These are phyloP conservation scores for Rosellinia necatrix DNA, from an alignment of 2,329 filamentous ascomycete species.

Conservation along the genomic window DNA sequence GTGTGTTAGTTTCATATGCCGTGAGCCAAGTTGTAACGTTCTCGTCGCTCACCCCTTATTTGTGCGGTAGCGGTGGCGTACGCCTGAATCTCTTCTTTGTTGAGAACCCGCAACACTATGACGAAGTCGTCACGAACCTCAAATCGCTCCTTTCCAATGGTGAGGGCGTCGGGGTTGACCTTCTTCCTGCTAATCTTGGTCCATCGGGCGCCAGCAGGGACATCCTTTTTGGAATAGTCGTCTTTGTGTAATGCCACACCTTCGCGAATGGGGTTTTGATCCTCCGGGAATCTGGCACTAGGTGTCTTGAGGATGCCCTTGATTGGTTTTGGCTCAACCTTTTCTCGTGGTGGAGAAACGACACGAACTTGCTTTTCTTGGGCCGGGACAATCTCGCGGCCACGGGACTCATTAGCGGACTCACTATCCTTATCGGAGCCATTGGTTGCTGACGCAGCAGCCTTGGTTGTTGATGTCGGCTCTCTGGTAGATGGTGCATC, in stretches of 20 bases:
- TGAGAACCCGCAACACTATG: constrained; percentile 86
- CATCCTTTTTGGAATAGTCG: constrained; percentile 72
- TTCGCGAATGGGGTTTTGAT: constrained; percentile 80
- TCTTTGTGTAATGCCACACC: constrained; percentile 95
- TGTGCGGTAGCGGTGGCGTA: constrained; percentile 82
- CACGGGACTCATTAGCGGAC: constrained; percentile 40
- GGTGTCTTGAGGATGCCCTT: constrained; percentile 88
- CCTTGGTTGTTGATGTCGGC: constrained; percentile 23
- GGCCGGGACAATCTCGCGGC: constrained; percentile 45
- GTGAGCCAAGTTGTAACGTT: neutral
- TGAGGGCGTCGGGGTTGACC: constrained; percentile 87
- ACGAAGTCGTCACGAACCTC: constrained; percentile 93
- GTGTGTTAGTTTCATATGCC: constrained; percentile 24
- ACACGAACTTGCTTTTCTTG: constrained; percentile 63
- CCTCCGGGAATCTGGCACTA: constrained; percentile 82
- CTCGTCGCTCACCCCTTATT: constrained; percentile 68
- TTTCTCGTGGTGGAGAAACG: constrained; percentile 71
- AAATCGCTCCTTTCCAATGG: constrained; percentile 85
- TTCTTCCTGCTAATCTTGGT: constrained; percentile 88
- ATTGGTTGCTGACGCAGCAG: constrained; percentile 16
- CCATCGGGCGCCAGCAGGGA: constrained; percentile 82
- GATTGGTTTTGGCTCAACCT: constrained; percentile 68
- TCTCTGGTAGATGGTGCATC: constrained; percentile 24
- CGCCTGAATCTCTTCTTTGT: constrained; percentile 85
- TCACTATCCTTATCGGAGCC: constrained; percentile 26